Evolutionary conservation across 2,329 filamentous ascomycete species (phyloP).

Genomic region (Hysterium pulicare): DNA sequence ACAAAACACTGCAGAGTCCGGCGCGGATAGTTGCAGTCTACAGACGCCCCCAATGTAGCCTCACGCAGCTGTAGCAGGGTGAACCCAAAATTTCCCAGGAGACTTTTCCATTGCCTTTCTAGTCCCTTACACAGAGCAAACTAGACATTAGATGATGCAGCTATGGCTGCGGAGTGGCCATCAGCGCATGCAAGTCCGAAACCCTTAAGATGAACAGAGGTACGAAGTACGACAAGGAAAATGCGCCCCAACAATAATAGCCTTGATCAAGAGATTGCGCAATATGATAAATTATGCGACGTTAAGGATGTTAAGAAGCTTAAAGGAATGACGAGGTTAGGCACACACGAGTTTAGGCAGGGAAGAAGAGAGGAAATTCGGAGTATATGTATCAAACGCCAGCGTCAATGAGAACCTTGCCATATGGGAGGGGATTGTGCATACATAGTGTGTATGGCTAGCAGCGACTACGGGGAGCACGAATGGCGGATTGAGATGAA

Average conservation of each 20-base stretch:
- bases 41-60: constrained; percentile 21
- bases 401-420: constrained; percentile 15
- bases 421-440: constrained; percentile 11
- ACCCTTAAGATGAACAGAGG: constrained; percentile 16
- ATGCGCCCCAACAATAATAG: constrained; percentile 5
- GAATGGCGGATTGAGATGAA: constrained; percentile 20
- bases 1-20: constrained; percentile 10
- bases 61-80: constrained; percentile 23
- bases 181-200: constrained; percentile 4
- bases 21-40: constrained; percentile 8
- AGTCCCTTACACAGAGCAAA: constrained; percentile 12
- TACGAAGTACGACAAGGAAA: constrained; percentile 19
- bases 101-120: constrained; percentile 15
- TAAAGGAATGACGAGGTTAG: not conserved
- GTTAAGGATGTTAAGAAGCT: not conserved
- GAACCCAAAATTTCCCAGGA: constrained; percentile 4
- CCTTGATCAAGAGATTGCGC: not conserved
- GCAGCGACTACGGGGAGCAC: constrained; percentile 9
- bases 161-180: constrained; percentile 3
- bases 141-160: constrained; percentile 18
- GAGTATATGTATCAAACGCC: constrained; percentile 31
- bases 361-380: constrained; percentile 15
- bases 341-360: not conserved
- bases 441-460: not conserved
- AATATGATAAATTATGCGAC: not conserved